Conservation (phyloP, 306 rosid species). For the Dalbergia cultrata region DNA sequence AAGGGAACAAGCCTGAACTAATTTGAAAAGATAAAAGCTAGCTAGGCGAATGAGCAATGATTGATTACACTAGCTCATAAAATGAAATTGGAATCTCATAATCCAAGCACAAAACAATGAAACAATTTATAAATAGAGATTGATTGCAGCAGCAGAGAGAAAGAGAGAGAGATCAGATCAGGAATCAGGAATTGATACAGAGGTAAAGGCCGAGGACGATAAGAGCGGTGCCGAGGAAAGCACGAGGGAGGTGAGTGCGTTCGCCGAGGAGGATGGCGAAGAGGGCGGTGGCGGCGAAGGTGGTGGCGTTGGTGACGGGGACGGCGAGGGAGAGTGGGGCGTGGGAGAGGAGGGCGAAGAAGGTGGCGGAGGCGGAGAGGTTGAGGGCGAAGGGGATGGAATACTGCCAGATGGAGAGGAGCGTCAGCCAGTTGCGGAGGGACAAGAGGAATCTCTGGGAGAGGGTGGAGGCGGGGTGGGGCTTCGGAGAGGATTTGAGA, state of each 20-base stretch:
- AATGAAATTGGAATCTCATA: not conserved
- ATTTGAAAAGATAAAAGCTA: constrained; percentile 26
- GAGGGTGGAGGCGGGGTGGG: constrained; percentile 24
- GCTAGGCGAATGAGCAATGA: not conserved
- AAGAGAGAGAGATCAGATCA: not conserved
- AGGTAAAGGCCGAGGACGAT: constrained; percentile 79
- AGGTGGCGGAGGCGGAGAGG: constrained; percentile 90
- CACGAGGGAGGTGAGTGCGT: constrained; percentile 62
- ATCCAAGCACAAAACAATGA: not conserved
- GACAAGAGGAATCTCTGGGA: constrained; percentile 49
- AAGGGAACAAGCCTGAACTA: not conserved
- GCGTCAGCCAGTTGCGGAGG: constrained; percentile 73
- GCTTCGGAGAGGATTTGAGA: constrained; percentile 58
- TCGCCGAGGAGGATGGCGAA: constrained; percentile 80
- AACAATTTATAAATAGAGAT: not conserved
- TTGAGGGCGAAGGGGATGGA: constrained; percentile 75
- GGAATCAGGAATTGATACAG: constrained; percentile 57
- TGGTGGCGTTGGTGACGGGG: constrained; percentile 95
- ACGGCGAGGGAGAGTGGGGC: constrained; percentile 89
- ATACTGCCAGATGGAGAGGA: constrained; percentile 88
- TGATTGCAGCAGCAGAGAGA: not conserved
- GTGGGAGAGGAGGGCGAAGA: constrained; percentile 80
- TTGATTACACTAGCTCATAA: not conserved
- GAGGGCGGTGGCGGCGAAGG: constrained; percentile 86
- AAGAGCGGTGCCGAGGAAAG: constrained; percentile 77